Evolutionary conservation across 2,329 filamentous ascomycete genomes (phyloP).

Genomic region (Aspergillus phoenicis): DNA sequence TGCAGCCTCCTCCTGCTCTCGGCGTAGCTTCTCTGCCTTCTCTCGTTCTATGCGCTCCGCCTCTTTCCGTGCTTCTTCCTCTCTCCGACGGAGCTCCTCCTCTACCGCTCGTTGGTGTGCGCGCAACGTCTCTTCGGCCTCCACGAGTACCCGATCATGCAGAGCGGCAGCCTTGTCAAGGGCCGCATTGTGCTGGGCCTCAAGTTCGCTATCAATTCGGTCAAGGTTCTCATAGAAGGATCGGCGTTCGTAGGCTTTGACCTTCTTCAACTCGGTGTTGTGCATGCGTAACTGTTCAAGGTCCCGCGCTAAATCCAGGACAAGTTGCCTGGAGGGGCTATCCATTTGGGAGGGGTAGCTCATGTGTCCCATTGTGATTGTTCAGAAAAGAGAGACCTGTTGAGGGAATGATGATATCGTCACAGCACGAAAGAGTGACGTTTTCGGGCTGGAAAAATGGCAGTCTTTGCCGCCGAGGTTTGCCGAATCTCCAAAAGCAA

Average conservation of each 20-base stretch:
- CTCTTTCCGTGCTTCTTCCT: constrained; percentile 40
- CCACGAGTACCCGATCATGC: constrained; percentile 65
- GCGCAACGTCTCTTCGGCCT: constrained; percentile 57
- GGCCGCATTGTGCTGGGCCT: constrained; percentile 65
- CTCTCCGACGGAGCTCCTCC: constrained; percentile 39
- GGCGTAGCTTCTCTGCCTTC: constrained; percentile 35
- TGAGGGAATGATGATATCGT: neutral
- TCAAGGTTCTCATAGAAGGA: constrained; percentile 63
- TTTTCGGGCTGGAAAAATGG: neutral
- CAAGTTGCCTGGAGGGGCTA: constrained; percentile 44
- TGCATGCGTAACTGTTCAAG: constrained; percentile 47
- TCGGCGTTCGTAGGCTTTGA: constrained; percentile 46
- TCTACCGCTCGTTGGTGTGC: constrained; percentile 47
- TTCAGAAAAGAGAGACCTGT: neutral
- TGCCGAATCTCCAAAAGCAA: neutral
- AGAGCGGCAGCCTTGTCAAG: constrained; percentile 66
- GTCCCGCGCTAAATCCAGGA: constrained; percentile 44
- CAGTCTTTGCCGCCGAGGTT: neutral
- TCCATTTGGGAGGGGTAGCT: constrained; percentile 36
- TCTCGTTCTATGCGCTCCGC: constrained; percentile 38
- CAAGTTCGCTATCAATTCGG: constrained; percentile 62
- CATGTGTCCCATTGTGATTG: constrained; percentile 31
- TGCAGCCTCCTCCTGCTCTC: constrained; percentile 41
- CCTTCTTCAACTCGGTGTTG: constrained; percentile 46
- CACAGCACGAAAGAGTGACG: neutral